Conservation (phyloP, 2,329 filamentous ascomycete species). For the Colletotrichum sp. region DNA sequence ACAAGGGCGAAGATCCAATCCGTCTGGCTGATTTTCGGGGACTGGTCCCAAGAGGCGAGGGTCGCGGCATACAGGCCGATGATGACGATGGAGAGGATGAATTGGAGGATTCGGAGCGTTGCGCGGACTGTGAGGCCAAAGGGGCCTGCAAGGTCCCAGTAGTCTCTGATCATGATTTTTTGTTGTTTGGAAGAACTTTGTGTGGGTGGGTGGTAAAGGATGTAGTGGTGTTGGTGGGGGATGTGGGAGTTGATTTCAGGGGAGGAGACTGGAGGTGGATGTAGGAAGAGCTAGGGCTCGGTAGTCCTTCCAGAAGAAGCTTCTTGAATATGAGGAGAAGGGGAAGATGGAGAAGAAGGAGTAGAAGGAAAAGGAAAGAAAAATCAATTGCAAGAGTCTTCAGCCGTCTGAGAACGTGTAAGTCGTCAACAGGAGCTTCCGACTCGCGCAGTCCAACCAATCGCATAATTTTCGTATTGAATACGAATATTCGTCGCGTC, state of each 20-base stretch:
- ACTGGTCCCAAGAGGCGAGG: background rate
- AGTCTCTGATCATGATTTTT: constrained; percentile 1
- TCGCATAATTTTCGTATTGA: background rate
- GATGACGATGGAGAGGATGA: constrained; percentile 8
- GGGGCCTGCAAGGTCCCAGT: constrained; percentile 10
- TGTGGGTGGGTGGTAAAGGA: background rate
- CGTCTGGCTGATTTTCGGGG: background rate
- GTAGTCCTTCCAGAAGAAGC: background rate
- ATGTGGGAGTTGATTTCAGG: background rate
- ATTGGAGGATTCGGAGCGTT: constrained; percentile 10
- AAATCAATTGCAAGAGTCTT: background rate
- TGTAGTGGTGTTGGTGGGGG: background rate
- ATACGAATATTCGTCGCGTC: background rate
- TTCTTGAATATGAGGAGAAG: background rate
- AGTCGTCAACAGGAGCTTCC: background rate
- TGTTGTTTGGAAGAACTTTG: background rate
- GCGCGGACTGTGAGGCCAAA: constrained; percentile 8
- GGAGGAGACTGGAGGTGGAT: background rate
- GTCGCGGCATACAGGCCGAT: constrained; percentile 10
- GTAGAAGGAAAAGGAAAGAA: background rate
- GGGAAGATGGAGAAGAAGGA: background rate
- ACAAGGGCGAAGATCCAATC: constrained; percentile 16
- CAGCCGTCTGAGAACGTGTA: background rate
- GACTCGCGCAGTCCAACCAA: background rate
- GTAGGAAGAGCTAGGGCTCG: background rate